Percentiles rank a stretch among this genome's conserved stretches.
These are phyloP conservation scores for Fusarium sp. DNA, from an alignment of 2,329 filamentous ascomycete genomes.

Conservation along the genomic window DNA sequence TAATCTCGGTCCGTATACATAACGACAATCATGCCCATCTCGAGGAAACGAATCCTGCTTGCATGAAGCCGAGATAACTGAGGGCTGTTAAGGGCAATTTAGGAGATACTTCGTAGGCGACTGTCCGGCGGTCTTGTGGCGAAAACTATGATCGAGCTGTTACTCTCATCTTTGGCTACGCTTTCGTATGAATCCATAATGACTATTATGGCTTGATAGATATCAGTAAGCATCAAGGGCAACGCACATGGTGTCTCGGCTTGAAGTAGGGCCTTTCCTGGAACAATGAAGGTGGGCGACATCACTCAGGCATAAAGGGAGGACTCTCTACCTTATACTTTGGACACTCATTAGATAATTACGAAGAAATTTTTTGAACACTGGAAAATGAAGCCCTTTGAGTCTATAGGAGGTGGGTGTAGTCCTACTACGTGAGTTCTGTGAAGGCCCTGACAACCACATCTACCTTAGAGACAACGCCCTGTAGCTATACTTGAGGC, in stretches of 20 bases:
- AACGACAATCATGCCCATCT: background rate
- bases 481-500: background rate
- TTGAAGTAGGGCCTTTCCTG: background rate
- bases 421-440: background rate
- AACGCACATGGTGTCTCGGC: background rate
- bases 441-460: too few relatives aligned
- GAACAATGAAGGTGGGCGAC: background rate
- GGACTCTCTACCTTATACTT: too few relatives aligned
- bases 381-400: background rate
- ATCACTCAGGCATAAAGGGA: background rate
- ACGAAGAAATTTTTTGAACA: background rate
- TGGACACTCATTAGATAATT: background rate
- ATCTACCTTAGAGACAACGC: background rate
- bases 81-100: background rate
- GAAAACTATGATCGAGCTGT: background rate
- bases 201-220: background rate
- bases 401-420: background rate
- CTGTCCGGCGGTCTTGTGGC: background rate
- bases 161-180: background rate
- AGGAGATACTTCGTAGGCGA: background rate
- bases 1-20: constrained; percentile 4
- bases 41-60: background rate
- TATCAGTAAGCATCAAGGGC: background rate
- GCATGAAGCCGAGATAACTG: background rate
- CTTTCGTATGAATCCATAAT: background rate